Conservation (phyloP, 768 basidiomycete genomes). For the Pisolithus albus region DNA sequence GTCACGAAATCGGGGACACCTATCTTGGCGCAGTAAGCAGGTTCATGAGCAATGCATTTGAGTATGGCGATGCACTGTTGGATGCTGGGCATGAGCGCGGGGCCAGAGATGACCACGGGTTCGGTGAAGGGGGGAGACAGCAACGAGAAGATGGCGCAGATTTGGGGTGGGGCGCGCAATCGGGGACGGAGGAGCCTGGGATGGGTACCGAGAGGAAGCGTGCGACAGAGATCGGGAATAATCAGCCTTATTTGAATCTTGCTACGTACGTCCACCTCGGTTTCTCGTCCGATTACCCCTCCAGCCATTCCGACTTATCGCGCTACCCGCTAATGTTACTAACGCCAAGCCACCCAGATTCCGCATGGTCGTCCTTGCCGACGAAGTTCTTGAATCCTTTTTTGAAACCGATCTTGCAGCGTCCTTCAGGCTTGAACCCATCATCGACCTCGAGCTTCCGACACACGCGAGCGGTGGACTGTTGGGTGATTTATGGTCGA, state of each 20-base stretch:
- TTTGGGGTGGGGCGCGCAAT: too few species aligned
- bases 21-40: conserved; percentile 94
- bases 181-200: too few species aligned
- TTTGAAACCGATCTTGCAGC: conserved; percentile 88
- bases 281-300: too few species aligned
- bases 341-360: conserved; percentile 45
- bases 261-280: conserved; percentile 54
- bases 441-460: conserved; percentile 62
- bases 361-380: conserved; percentile 97
- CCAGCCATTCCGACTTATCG: neutral
- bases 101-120: too few species aligned
- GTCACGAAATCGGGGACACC: conserved; percentile 92
- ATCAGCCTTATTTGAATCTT: conserved; percentile 89
- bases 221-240: conserved; percentile 52
- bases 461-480: conserved; percentile 56
- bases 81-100: conserved; percentile 30
- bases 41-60: conserved; percentile 97
- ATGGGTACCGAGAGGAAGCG: conserved; percentile 18
- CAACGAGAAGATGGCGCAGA: too few species aligned
- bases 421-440: conserved; percentile 75
- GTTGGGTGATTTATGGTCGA: conserved; percentile 81
- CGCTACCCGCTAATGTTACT: conserved; percentile 7
- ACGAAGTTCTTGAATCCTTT: conserved; percentile 94
- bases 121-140: too few species aligned
- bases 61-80: conserved; percentile 92